Evolutionary conservation across 2,329 filamentous ascomycete species (phyloP).

Genomic region (Blastomyces emzantsi): DNA sequence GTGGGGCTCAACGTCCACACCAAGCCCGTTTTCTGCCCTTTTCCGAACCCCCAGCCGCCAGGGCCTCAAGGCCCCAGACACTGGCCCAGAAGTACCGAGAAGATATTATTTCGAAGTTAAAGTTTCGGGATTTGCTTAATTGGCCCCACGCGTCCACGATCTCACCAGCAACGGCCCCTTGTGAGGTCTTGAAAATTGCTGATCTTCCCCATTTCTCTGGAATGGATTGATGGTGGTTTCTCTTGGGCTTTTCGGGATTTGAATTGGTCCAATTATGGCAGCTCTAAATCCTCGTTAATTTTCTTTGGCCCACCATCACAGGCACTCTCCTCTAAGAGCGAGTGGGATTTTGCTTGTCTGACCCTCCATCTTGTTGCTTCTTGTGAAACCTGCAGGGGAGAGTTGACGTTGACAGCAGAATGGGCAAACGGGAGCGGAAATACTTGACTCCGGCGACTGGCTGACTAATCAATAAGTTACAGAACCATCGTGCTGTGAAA

Average conservation of each 20-base stretch:
- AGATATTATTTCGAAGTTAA: not conserved
- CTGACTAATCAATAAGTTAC: not conserved
- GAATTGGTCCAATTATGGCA: not conserved
- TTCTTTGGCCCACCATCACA: not conserved
- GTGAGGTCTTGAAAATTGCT: not conserved
- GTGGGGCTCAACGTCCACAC: not conserved
- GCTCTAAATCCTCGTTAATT: not conserved
- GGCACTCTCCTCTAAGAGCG: not conserved
- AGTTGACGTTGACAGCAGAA: not conserved
- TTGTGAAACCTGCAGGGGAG: too few relatives aligned
- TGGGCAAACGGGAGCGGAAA: not conserved
- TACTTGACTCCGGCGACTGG: not conserved
- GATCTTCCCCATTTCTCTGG: not conserved
- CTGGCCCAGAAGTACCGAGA: not conserved
- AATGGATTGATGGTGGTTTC: not conserved
- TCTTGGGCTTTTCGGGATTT: not conserved
- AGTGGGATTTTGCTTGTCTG: not conserved
- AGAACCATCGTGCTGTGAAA: too few relatives aligned
- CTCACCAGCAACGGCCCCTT: not conserved
- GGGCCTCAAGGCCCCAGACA: not conserved
- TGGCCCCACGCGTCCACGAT: not conserved
- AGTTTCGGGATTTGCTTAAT: conserved; percentile 6
- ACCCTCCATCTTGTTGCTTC: too few relatives aligned
- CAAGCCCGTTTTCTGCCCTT: not conserved
- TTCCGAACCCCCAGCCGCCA: too few relatives aligned